Percentiles rank a stretch among this genome's conserved stretches.
These are phyloP conservation scores for Pichia ethanolica DNA, from an alignment of 805 yeast species.

Conservation along the genomic window DNA sequence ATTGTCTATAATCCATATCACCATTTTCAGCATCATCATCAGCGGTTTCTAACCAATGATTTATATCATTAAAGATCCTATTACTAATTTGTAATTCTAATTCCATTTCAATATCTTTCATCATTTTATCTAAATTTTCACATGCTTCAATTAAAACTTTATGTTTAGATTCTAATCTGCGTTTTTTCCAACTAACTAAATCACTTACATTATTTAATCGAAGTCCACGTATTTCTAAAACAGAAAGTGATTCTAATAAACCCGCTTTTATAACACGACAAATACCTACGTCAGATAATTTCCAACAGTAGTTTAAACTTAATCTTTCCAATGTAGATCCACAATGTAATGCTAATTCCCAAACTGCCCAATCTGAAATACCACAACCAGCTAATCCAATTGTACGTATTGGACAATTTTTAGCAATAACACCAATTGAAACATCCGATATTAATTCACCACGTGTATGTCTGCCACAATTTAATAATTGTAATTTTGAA, in stretches of 20 bases:
- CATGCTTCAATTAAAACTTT: constrained; percentile 68
- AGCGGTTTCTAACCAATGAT: constrained; percentile 50
- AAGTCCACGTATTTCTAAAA: constrained; percentile 68
- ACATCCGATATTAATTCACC: constrained; percentile 66
- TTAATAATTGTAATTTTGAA: constrained; percentile 47
- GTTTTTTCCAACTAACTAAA: constrained; percentile 57
- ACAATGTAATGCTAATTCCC: constrained; percentile 64
- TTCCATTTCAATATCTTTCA: constrained; percentile 52
- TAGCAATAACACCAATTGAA: constrained; percentile 51
- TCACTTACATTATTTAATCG: constrained; percentile 54
- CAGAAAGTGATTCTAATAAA: constrained; percentile 53
- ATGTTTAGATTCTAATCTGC: constrained; percentile 36
- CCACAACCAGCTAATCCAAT: constrained; percentile 87
- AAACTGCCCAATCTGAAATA: constrained; percentile 66
- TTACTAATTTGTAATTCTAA: constrained; percentile 52
- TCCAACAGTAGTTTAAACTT: constrained; percentile 66
- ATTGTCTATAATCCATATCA: constrained; percentile 5
- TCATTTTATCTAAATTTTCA: constrained; percentile 52
- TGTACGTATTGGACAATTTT: constrained; percentile 53
- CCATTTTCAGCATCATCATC: constrained; percentile 33
- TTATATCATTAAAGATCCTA: constrained; percentile 53
- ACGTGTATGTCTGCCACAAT: constrained; percentile 70
- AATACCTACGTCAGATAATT: constrained; percentile 25
- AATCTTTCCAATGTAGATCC: constrained; percentile 47
- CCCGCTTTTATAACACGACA: constrained; percentile 32